These are phyloP conservation scores for Botryotinia calthae DNA, from an alignment of 2,329 filamentous ascomycete species.

Conservation along the genomic window DNA sequence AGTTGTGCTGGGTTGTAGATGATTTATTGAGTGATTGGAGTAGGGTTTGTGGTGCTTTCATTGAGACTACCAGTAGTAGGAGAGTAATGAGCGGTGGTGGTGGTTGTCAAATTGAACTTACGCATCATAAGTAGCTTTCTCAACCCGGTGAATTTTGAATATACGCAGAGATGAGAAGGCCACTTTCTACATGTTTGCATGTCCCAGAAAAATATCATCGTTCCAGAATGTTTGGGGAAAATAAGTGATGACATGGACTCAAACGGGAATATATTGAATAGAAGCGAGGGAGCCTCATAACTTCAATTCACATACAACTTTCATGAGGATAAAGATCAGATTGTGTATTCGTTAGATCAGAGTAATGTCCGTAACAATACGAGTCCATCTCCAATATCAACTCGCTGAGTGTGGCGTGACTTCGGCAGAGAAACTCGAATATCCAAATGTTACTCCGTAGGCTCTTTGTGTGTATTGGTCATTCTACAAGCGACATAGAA, in stretches of 20 bases:
- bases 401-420: background rate
- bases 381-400: background rate
- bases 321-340: background rate
- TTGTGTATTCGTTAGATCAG: background rate
- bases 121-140: background rate
- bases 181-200: too few relatives aligned
- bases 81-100: background rate
- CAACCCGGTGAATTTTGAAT: background rate
- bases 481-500: background rate
- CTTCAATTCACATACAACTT: background rate
- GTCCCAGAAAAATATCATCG: too few relatives aligned
- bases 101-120: background rate
- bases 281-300: background rate
- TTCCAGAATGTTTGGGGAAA: too few relatives aligned
- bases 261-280: background rate
- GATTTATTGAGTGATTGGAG: background rate
- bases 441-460: background rate
- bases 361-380: background rate
- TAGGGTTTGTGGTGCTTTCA: background rate
- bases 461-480: background rate
- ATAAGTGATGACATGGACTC: background rate
- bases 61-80: background rate
- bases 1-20: background rate
- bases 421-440: accelerated
- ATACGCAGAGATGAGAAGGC: too few relatives aligned